Evolutionary conservation across 169 alveolate species (phyloP).

Genomic region (Cytauxzoon felis): DNA sequence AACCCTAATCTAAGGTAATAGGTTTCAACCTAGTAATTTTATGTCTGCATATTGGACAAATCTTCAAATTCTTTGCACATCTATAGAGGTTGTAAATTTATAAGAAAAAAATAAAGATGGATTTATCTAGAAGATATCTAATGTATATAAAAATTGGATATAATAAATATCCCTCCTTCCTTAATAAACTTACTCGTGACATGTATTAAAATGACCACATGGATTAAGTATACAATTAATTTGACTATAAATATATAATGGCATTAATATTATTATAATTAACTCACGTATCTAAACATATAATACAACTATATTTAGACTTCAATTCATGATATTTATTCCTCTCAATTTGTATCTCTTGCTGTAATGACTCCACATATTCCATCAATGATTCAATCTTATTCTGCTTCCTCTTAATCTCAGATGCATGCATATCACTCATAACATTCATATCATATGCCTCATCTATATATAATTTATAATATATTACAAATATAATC

Average conservation of each 20-base stretch:
- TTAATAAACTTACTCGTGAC: constrained; percentile 33
- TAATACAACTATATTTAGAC: constrained; percentile 38
- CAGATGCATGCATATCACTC: constrained; percentile 9
- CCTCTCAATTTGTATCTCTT: constrained; percentile 43
- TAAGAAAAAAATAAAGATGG: too few relatives aligned
- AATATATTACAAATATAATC: neutral
- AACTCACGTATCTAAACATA: constrained; percentile 54
- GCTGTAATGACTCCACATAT: constrained; percentile 18
- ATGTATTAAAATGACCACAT: constrained; percentile 54
- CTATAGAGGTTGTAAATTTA: too few relatives aligned
- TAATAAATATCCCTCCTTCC: neutral
- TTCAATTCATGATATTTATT: constrained; percentile 20
- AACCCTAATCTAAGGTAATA: constrained; percentile 17
- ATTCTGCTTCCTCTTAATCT: constrained; percentile 14
- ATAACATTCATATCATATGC: neutral
- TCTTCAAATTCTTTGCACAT: constrained; percentile 33
- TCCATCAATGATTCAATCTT: constrained; percentile 30
- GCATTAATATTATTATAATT: neutral
- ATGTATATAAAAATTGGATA: too few relatives aligned
- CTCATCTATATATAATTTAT: neutral
- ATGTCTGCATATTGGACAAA: constrained; percentile 53
- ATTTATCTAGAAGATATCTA: too few relatives aligned
- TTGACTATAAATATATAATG: neutral
- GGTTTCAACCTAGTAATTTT: constrained; percentile 8
- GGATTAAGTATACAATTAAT: constrained; percentile 56